A percentile compares a stretch with the other conserved stretches of the same genome.
Conservation (phyloP, 805 yeast genomes). For the Wickerhamiella kurtzmanii region DNA sequence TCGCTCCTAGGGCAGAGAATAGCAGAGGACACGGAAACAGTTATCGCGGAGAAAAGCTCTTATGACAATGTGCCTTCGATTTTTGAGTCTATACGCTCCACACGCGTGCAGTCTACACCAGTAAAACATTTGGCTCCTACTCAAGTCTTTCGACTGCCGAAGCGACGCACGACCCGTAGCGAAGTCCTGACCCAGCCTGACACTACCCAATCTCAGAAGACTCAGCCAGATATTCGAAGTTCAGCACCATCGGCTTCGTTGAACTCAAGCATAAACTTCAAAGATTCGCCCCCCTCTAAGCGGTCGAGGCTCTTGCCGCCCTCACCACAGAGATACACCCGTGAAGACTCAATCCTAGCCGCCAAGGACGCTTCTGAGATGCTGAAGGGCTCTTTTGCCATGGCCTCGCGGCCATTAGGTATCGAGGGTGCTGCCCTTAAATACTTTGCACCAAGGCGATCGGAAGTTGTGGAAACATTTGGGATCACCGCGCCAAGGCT, state of each 20-base stretch:
- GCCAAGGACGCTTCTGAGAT: constrained; percentile 4
- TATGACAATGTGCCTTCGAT: constrained; percentile 2
- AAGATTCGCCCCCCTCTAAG: not conserved
- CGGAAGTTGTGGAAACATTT: constrained; percentile 35
- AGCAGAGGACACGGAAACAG: not conserved
- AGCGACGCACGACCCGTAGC: not conserved
- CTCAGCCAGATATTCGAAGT: not conserved
- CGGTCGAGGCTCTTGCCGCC: not conserved
- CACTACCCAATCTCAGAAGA: not conserved
- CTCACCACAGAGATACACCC: not conserved
- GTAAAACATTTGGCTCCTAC: not conserved
- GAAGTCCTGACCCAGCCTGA: too few relatives aligned
- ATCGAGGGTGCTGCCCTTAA: not conserved
- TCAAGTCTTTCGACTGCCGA: not conserved
- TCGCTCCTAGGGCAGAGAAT: constrained; percentile 1
- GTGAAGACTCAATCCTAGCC: constrained; percentile 1
- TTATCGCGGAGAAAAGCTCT: not conserved
- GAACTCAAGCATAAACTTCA: too few relatives aligned
- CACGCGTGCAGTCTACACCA: not conserved
- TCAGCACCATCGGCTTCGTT: too few relatives aligned
- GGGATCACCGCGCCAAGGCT: constrained; percentile 36
- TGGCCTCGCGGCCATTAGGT: not conserved
- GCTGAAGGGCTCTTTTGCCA: constrained; percentile 1
- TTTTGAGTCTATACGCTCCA: not conserved
- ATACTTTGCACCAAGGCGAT: constrained; percentile 15